Conservation (phyloP, 306 rosid species). For the Cicer pinnatifidum region DNA sequence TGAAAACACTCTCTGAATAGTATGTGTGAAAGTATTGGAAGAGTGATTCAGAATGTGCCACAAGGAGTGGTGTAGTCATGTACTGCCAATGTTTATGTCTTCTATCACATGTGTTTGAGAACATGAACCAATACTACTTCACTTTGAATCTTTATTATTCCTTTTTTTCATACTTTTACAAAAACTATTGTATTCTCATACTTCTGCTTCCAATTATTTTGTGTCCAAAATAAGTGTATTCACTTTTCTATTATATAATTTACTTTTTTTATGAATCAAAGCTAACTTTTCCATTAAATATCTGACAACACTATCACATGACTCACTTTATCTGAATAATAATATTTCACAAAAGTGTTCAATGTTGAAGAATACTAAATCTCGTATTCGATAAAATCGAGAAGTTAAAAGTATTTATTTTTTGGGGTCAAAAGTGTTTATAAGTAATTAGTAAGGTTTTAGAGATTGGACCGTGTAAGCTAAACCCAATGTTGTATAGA, state of each 20-base stretch:
- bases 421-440: background rate
- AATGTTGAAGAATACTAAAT: background rate
- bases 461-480: no score
- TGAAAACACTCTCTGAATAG: slow-evolving; percentile 3
- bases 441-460: no score
- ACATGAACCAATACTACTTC: background rate
- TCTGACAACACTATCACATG: background rate
- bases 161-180: no score
- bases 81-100: background rate
- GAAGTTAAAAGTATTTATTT: background rate
- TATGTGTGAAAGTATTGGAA: background rate
- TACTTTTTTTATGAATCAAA: no score
- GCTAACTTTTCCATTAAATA: background rate
- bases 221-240: no score
- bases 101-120: background rate
- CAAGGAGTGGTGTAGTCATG: background rate
- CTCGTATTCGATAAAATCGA: background rate
- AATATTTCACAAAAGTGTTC: background rate
- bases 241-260: no score
- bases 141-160: slow-evolving; percentile 15
- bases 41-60: slow-evolving; percentile 18
- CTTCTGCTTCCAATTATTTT: no score
- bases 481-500: no score
- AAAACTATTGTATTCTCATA: no score
- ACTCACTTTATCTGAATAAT: background rate